Evolutionary conservation across 495 filamentous ascomycete genomes (phyloP).

Genomic region (Melanomma pulvis-pyrius): DNA sequence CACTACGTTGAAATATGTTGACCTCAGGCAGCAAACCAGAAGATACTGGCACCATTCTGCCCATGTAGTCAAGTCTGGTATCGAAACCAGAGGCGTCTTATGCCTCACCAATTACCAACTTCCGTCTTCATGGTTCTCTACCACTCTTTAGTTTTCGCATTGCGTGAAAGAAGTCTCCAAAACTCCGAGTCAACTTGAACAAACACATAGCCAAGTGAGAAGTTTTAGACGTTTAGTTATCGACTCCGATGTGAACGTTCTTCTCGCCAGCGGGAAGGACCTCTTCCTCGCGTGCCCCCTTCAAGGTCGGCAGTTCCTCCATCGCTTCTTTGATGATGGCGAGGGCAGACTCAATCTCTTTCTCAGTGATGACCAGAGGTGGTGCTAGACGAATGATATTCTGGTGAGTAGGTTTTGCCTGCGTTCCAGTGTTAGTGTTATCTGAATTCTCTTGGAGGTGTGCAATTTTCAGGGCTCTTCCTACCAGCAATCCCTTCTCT

Average conservation of each 20-base stretch:
- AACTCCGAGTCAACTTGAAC: background rate
- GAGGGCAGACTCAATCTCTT: conserved; percentile 45
- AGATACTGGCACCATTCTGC: no score
- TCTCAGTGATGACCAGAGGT: conserved; percentile 50
- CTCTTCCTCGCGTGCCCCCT: conserved; percentile 79
- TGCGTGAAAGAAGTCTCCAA: no score
- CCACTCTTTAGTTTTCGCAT: no score
- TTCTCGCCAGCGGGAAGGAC: conserved; percentile 82
- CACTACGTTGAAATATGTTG: no score
- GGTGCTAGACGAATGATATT: conserved; percentile 72
- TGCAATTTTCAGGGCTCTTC: conserved; percentile 54
- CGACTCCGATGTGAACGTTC: conserved; percentile 67
- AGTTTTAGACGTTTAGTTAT: conserved; percentile 35
- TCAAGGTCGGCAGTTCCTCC: conserved; percentile 45
- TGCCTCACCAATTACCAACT: no score
- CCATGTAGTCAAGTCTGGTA: no score
- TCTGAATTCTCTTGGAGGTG: conserved; percentile 39
- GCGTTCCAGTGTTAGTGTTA: conserved; percentile 30
- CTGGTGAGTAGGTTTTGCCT: conserved; percentile 98
- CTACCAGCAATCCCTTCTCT: conserved; percentile 88
- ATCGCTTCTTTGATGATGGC: conserved; percentile 48
- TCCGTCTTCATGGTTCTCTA: no score
- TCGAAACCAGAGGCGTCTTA: no score
- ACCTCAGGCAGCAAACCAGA: no score
- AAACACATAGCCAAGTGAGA: no score